phyloP scores from a whole-genome alignment of 805 yeast genomes.

The Candida pseudofarinosa region DNA sequence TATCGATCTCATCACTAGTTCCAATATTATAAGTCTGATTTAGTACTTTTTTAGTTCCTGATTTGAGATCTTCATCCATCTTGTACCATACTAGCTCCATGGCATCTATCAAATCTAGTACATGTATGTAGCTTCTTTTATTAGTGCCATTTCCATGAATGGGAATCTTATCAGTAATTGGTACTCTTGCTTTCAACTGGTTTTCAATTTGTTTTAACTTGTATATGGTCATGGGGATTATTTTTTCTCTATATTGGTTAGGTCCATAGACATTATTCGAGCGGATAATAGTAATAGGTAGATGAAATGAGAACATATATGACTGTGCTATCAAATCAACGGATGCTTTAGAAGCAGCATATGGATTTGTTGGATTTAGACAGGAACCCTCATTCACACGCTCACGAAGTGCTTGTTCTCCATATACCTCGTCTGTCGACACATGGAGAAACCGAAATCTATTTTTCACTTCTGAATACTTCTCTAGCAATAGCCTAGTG shows the following conservation, averaged over 20 bases:
- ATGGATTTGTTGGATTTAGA: conserved; percentile 53
- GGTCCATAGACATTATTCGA: conserved; percentile 54
- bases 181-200: conserved; percentile 7
- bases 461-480: conserved; percentile 3
- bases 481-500: conserved; percentile 14
- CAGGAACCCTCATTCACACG: conserved; percentile 30
- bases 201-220: conserved; percentile 14
- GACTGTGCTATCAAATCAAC: conserved; percentile 46
- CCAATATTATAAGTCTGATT: conserved; percentile 20
- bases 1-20: conserved; percentile 22
- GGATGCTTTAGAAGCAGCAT: conserved; percentile 54
- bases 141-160: conserved; percentile 49
- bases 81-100: conserved; percentile 25
- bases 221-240: conserved; percentile 33
- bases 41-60: background rate
- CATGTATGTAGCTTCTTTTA: conserved; percentile 43
- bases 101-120: conserved; percentile 38
- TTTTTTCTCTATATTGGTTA: conserved; percentile 51
- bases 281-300: conserved; percentile 42
- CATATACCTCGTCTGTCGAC: conserved; percentile 61
- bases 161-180: conserved; percentile 18
- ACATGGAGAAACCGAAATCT: conserved; percentile 36
- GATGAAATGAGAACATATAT: conserved; percentile 37
- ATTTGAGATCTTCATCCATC: conserved; percentile 6
- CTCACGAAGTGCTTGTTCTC: conserved; percentile 29